Evolutionary conservation across 768 basidiomycete genomes (phyloP), one percentile per base, ranked within the genome.

Genomic region (Rhodotorula babjevae): DNA sequence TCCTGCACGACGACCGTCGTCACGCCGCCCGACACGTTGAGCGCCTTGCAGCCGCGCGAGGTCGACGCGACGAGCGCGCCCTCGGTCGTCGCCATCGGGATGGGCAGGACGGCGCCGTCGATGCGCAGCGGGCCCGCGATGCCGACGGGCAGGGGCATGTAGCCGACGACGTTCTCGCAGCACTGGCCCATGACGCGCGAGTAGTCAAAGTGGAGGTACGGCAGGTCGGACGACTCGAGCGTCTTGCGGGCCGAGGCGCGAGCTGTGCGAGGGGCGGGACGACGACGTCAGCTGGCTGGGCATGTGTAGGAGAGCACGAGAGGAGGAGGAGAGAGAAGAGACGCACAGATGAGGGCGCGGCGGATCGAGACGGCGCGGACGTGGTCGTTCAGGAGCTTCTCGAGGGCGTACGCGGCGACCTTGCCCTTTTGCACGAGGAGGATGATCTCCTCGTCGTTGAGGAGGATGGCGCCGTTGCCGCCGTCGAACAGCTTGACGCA

Each of bases 61-160:
- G 95, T 91, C 11, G 95, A 98, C 0, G 96, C 96, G 72, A 98
- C 94, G 66, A 99, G 87, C 0, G 96, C 98, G 70, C 96, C 96
- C 81, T 99, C 96, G n/a, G 96, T 94, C 10, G 96, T 99, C 56
- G 96, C 96, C 96, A 99, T 98, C 15, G 96, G 96, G 77, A 99
- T 94, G 53, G 88, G 95, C 77, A 88, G 87, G 60, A 88, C 82
- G 55, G 85, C 83, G 44, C 91, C 93, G 78, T 99, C 95, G 79
- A 99, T 86, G 57, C 87, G 90, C 49, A 99, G 87, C 6, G 96
- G 96, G 4, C 96, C 96, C 25, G 96, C 96, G 71, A 98, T 89
- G 76, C 96, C 96, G 63, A 98, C 88, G 0, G 96, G 96, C 50
- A 99, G 82, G 55, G 95, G 96, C 81, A 97, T 92, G 81, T 91